These are phyloP conservation scores for Colletotrichum orbiculare DNA, from an alignment of 2,329 filamentous ascomycete genomes.

Conservation along the genomic window DNA sequence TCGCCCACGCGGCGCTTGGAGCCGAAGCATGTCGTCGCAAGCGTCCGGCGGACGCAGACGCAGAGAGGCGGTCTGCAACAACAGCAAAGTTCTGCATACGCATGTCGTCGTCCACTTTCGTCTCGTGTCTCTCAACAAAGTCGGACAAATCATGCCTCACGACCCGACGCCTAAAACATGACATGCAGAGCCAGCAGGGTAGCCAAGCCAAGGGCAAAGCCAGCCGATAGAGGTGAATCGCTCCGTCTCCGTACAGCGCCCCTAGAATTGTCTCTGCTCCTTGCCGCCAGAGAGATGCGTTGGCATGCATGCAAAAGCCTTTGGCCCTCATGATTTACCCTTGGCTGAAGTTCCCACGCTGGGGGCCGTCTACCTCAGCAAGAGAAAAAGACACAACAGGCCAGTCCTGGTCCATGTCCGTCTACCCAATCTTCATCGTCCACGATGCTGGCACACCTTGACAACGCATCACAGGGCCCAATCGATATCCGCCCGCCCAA, in stretches of 20 bases:
- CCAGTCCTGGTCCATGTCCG: constrained; percentile 20
- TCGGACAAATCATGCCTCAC: constrained; percentile 30
- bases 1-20: constrained; percentile 22
- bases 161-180: constrained; percentile 3
- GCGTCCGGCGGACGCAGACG: not conserved
- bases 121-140: constrained; percentile 27
- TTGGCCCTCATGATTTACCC: constrained; percentile 32
- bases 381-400: not conserved
- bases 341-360: not conserved
- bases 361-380: too few species aligned
- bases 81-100: not conserved
- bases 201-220: constrained; percentile 2
- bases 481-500: constrained; percentile 29
- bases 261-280: constrained; percentile 19
- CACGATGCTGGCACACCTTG: constrained; percentile 38
- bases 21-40: not conserved
- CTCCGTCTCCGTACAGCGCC: too few species aligned
- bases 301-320: constrained; percentile 35
- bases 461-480: constrained; percentile 38
- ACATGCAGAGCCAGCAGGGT: constrained; percentile 19
- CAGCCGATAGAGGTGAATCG: too few species aligned
- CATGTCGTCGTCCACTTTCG: constrained; percentile 1
- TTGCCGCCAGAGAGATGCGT: constrained; percentile 29
- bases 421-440: constrained; percentile 38
- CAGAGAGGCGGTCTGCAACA: constrained; percentile 21